Conservation (phyloP, 345 rosid species). For the Sisymbrium irio region DNA sequence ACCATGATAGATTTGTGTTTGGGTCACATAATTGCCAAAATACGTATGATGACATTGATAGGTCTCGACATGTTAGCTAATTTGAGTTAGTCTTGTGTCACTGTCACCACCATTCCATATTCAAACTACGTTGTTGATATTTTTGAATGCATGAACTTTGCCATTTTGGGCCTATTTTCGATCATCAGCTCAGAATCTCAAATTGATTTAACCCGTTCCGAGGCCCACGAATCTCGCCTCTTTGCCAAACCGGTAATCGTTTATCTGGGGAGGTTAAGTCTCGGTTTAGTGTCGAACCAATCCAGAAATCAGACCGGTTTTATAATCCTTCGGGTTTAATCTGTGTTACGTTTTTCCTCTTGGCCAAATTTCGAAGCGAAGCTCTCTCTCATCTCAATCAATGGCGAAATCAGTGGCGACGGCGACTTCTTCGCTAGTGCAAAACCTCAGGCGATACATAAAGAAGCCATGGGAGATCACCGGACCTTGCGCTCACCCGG, state of each 20-base stretch:
- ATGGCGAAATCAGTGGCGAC: constrained; percentile 66
- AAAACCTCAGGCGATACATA: constrained; percentile 61
- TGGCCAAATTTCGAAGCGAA: constrained; percentile 24
- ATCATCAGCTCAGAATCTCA: neutral
- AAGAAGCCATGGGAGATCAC: constrained; percentile 97
- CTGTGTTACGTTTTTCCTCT: neutral
- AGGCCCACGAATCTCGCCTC: neutral
- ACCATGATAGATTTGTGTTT: no score
- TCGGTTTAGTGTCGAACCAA: neutral
- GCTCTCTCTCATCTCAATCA: constrained; percentile 31
- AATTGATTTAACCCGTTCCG: neutral
- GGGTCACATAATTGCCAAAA: no score
- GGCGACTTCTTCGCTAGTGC: constrained; percentile 50
- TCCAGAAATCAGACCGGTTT: constrained; percentile 8
- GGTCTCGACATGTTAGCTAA: no score
- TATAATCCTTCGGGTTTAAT: neutral
- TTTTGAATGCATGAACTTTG: neutral
- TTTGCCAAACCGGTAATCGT: constrained; percentile 3
- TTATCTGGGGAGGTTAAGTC: neutral
- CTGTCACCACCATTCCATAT: no score
- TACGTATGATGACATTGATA: no score
- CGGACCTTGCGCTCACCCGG: constrained; percentile 90
- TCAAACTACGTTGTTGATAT: no score
- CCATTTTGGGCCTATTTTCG: neutral
- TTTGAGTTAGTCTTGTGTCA: no score